Conservation (phyloP, 1,284 basidiomycete genomes). For the Cerioporus squamosus region DNA sequence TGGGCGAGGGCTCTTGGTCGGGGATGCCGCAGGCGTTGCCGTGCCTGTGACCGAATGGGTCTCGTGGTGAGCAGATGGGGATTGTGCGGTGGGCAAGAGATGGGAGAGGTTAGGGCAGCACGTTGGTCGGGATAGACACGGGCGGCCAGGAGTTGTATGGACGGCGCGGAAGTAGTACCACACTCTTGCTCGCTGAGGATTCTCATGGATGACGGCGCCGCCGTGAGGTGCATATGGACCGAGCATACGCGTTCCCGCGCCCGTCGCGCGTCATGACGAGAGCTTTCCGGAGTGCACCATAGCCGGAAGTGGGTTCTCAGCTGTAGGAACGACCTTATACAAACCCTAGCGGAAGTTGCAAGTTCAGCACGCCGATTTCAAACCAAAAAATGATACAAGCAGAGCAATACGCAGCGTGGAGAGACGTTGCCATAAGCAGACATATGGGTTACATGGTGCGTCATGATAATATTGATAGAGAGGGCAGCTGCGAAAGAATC, state of each 20-base stretch:
- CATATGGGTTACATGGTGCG: conserved; percentile 38
- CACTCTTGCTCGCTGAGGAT: neutral
- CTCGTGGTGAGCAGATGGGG: neutral
- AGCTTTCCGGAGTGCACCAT: too few relatives aligned
- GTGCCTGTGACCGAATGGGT: too few relatives aligned
- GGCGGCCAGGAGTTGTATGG: too few relatives aligned
- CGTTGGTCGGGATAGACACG: too few relatives aligned
- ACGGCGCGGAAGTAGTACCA: too few relatives aligned
- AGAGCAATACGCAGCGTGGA: conserved; percentile 27
- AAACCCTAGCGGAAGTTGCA: neutral
- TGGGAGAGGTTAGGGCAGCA: neutral
- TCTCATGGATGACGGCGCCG: neutral
- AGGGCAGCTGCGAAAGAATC: conserved; percentile 29
- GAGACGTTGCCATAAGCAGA: conserved; percentile 34
- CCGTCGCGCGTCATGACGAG: too few relatives aligned
- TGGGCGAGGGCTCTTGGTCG: too few relatives aligned
- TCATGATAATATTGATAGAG: conserved; percentile 34
- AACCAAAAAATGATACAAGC: conserved; percentile 17
- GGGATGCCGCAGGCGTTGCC: too few relatives aligned
- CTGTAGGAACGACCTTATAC: neutral
- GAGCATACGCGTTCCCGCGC: too few relatives aligned
- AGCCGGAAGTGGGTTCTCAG: neutral
- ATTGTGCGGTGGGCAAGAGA: neutral
- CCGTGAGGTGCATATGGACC: neutral
- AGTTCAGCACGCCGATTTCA: conserved; percentile 11